Base-by-base conservation (phyloP, 805 yeast species). In the Candida sithepensis region DNA sequence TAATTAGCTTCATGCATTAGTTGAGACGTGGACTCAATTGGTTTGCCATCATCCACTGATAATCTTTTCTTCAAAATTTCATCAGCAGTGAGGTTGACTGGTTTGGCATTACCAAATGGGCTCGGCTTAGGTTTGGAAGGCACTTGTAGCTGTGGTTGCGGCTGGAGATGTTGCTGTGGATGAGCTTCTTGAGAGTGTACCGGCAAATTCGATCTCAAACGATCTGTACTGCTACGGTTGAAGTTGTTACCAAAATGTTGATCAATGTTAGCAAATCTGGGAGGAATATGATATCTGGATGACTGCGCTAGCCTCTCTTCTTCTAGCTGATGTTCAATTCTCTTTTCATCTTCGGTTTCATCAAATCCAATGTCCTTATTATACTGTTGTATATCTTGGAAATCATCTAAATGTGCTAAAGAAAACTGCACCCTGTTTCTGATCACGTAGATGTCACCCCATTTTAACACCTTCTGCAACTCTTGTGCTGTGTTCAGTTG, bases 61-160 rank as follows among this genome's bases (percentile, higher is more conserved):
- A 47, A 14, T 12, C 45, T 47, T 37, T 55, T 52, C 34, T 37
- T 37, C 10, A 43, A 14, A 20, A 43, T 28, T 3, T 39, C 46
- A 45, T 54, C 48, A 3, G 57, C 52, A 19, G 57, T 52, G 16
- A 34, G 38, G 28, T 55, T 49, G 19, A 85, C 88, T 1, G 95
- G 94, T 63, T 80, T 84, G 1, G 95, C 95, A 1, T 75, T 68
- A 1, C 95, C 95, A 67, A 88, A 87, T 4, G 96, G 94, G 60
- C 81, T 86, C 0, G 77, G 57, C 58, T 78, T 83, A 1, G 42
- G 39, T 33, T 23, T 22, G 12, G 38, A 16, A n/a, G 10, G 26
- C 8, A 22, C 39, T 20, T 33, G 33, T 36, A 2, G 10, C 13
- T 38, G 39, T 43, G 34, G 19, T 32, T 28, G 37, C 14, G 34